Percentiles rank a stretch among this genome's conserved stretches.
Conservation (phyloP, 208 protist species). For the Crithidia brevicula region DNA sequence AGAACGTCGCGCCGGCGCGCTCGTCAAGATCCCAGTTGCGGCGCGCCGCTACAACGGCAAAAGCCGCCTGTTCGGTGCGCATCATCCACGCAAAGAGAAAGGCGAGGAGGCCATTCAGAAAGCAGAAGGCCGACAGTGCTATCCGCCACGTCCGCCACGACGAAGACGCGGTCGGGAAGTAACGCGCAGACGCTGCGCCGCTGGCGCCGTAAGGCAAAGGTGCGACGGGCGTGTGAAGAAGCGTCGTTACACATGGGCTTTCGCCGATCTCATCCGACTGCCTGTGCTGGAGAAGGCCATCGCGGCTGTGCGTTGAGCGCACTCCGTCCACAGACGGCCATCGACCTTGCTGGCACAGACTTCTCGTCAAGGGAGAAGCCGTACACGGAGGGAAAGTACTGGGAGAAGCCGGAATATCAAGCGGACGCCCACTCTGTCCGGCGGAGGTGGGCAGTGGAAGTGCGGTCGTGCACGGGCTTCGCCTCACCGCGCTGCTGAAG, state of each 20-base stretch:
- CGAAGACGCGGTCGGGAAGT: background rate
- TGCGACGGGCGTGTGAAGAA: no score
- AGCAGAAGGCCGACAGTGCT: conserved; percentile 21
- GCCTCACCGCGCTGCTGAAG: background rate
- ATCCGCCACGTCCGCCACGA: conserved; percentile 1
- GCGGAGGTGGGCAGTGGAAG: no score
- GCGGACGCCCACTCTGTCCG: no score
- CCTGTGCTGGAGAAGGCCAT: no score
- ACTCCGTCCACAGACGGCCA: no score
- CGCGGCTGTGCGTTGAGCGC: no score
- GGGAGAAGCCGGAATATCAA: no score
- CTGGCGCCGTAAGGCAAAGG: background rate
- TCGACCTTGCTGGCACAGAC: no score
- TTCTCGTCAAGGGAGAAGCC: no score
- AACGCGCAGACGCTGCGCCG: background rate
- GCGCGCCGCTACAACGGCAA: conserved; percentile 25
- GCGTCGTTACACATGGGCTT: no score
- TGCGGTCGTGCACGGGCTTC: background rate
- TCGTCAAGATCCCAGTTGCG: conserved; percentile 28
- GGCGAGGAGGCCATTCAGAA: conserved; percentile 31
- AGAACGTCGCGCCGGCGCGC: conserved; percentile 15
- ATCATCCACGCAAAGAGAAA: conserved; percentile 62
- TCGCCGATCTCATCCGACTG: no score
- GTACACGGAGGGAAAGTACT: no score
- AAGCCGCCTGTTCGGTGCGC: conserved; percentile 23